Evolutionary conservation across 805 yeast genomes (phyloP).

Genomic region (Saccharomycopsis oosterbeekiorum): DNA sequence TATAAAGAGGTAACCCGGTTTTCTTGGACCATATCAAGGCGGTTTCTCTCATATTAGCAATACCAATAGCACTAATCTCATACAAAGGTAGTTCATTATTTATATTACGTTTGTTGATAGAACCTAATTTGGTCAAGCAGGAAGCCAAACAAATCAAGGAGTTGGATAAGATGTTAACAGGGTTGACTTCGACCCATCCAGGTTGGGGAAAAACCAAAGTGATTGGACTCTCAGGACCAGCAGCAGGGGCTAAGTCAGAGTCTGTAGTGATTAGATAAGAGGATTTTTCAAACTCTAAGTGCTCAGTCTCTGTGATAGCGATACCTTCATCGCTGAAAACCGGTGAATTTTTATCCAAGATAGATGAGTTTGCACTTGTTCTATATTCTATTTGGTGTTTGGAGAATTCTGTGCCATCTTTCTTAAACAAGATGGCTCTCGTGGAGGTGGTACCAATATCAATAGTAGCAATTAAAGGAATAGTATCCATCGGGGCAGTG

Average conservation of each 20-base stretch:
- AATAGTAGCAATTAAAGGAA: slow-evolving; percentile 53
- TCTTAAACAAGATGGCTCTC: slow-evolving; percentile 71
- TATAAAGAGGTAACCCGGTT: slow-evolving; percentile 74
- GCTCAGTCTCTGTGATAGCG: slow-evolving; percentile 45
- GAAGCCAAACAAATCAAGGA: slow-evolving; percentile 72
- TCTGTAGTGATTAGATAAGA: neutral
- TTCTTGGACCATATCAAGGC: slow-evolving; percentile 77
- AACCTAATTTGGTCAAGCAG: slow-evolving; percentile 47
- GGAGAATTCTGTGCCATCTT: slow-evolving; percentile 67
- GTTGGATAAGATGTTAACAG: slow-evolving; percentile 68
- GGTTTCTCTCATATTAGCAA: slow-evolving; percentile 95
- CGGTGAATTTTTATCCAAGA: slow-evolving; percentile 30
- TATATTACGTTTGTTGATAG: slow-evolving; percentile 40
- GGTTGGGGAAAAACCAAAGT: slow-evolving; percentile 72
- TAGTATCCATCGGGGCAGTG: neutral
- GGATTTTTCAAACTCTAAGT: slow-evolving; percentile 51
- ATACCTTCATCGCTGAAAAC: slow-evolving; percentile 70
- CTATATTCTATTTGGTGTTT: slow-evolving; percentile 86
- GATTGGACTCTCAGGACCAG: slow-evolving; percentile 31
- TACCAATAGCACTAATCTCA: slow-evolving; percentile 65
- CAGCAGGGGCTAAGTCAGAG: neutral
- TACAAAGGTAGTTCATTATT: slow-evolving; percentile 40
- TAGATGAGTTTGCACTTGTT: slow-evolving; percentile 47
- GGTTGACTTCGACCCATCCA: slow-evolving; percentile 94
- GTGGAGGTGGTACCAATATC: slow-evolving; percentile 93